Conservation (phyloP, 352 stramenopile genomes). For the Phytophthora parvispora region DNA sequence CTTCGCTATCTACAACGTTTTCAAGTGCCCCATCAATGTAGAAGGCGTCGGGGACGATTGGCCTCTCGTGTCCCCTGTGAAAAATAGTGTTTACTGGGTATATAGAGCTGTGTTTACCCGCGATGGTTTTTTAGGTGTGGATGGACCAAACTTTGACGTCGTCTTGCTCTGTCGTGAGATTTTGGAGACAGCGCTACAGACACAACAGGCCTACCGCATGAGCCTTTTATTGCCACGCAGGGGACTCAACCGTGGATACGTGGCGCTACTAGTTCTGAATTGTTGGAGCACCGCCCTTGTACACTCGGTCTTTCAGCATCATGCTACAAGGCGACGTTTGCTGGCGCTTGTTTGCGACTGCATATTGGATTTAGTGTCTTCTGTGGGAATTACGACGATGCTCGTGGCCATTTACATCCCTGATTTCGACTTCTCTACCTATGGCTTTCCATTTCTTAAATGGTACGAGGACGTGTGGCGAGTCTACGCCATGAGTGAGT, state of each 20-base stretch:
- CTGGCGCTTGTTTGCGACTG: conserved; percentile 28
- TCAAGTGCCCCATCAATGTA: conserved; percentile 6
- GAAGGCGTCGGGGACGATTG: conserved; percentile 1
- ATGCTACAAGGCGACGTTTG: conserved; percentile 8
- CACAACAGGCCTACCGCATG: conserved; percentile 14
- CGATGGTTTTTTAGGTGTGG: conserved; percentile 35
- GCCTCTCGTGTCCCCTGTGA: not conserved
- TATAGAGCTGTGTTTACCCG: conserved; percentile 36
- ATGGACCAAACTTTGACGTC: conserved; percentile 40
- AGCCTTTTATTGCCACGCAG: conserved; percentile 8
- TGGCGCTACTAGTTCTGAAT: conserved; percentile 22
- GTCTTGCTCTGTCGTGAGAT: conserved; percentile 20
- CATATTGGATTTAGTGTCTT: conserved; percentile 36
- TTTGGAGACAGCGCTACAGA: conserved; percentile 19
- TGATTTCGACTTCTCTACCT: conserved; percentile 18
- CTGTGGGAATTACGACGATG: conserved; percentile 21
- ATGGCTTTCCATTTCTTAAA: conserved; percentile 7
- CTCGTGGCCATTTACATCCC: conserved; percentile 6
- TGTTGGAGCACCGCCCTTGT: conserved; percentile 29
- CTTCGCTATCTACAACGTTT: conserved; percentile 36
- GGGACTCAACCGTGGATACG: conserved; percentile 23
- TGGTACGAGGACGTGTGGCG: conserved; percentile 48
- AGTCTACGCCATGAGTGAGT: conserved; percentile 36
- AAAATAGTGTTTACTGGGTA: conserved; percentile 17
- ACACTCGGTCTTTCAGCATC: not conserved